Conservation (phyloP, 208 protist genomes). For the Leishmania braziliensis region DNA sequence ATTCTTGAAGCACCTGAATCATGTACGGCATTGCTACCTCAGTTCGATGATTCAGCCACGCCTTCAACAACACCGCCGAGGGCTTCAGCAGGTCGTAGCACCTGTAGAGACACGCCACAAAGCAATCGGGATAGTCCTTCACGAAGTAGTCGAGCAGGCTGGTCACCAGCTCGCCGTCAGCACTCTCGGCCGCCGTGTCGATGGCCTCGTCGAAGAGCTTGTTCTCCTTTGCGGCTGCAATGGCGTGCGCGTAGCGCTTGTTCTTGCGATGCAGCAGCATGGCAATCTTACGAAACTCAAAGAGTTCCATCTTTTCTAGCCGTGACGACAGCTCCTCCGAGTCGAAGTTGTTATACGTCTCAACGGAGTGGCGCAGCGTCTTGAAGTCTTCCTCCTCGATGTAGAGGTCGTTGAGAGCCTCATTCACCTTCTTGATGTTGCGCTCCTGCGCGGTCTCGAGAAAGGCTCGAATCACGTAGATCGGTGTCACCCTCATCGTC, state of each 20-base stretch:
- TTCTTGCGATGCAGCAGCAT: conserved; percentile 97
- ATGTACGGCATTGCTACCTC: conserved; percentile 99
- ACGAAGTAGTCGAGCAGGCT: conserved; percentile 98
- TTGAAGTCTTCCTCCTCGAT: conserved; percentile 99
- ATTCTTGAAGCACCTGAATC: conserved; percentile 97
- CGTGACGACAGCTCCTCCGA: conserved; percentile 94
- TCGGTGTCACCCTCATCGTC: conserved; percentile 76
- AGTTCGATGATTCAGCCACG: conserved; percentile 97
- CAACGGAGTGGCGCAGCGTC: conserved; percentile 95
- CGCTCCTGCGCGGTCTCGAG: conserved; percentile 94
- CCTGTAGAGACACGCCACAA: conserved; percentile 96
- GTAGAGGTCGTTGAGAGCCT: conserved; percentile 98
- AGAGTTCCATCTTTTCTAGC: conserved; percentile 97
- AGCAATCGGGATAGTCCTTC: conserved; percentile 94
- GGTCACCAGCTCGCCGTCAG: conserved; percentile 92
- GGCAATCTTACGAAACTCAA: conserved; percentile 99
- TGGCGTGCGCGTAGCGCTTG: conserved; percentile 90
- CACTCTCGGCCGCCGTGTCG: conserved; percentile 96
- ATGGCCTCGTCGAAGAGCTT: conserved; percentile 99
- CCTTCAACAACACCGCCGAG: conserved; percentile 98
- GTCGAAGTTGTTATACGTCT: conserved; percentile 98
- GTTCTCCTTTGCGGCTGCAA: conserved; percentile 98
- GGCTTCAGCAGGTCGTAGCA: conserved; percentile 97
- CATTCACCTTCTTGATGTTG: conserved; percentile 96
- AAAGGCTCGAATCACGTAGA: conserved; percentile 97